These are phyloP conservation scores for Saccharomycopsis capsularis DNA, from an alignment of 805 yeast species.

Conservation along the genomic window DNA sequence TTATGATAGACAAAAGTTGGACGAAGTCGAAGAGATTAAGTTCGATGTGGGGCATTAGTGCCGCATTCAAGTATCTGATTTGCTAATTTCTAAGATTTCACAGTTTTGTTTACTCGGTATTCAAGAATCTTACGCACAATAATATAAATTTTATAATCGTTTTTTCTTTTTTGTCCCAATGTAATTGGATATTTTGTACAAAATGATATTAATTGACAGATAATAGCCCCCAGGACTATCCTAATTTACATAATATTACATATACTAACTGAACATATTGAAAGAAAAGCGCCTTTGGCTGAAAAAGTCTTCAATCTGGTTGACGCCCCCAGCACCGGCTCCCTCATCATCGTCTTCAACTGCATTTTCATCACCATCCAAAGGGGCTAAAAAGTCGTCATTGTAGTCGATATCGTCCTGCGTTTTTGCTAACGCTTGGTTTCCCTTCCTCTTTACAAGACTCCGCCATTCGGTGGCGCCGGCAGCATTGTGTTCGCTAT, in stretches of 20 bases:
- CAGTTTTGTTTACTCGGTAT: no score
- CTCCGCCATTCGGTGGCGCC: neutral
- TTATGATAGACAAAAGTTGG: slow-evolving; percentile 41
- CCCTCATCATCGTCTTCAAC: neutral
- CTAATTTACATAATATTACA: no score
- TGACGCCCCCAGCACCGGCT: no score
- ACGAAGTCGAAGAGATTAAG: slow-evolving; percentile 13
- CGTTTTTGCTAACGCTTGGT: neutral
- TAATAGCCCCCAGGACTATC: no score
- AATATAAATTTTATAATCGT: neutral
- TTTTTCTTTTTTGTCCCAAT: neutral
- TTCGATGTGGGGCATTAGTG: slow-evolving; percentile 7
- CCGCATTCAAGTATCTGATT: no score
- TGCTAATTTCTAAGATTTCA: no score
- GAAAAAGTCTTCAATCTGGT: slow-evolving; percentile 8
- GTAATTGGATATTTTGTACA: neutral
- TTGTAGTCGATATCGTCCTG: neutral
- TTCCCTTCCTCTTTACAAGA: no score
- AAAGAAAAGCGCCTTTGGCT: slow-evolving; percentile 8
- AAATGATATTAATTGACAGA: no score
- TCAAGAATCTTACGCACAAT: no score
- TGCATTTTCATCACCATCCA: neutral
- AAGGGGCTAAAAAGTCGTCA: neutral
- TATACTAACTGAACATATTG: slow-evolving; percentile 10
- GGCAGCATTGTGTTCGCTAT: neutral